These are phyloP conservation scores for Cicer arietinum DNA, from an alignment of 306 rosid genomes.

Conservation along the genomic window DNA sequence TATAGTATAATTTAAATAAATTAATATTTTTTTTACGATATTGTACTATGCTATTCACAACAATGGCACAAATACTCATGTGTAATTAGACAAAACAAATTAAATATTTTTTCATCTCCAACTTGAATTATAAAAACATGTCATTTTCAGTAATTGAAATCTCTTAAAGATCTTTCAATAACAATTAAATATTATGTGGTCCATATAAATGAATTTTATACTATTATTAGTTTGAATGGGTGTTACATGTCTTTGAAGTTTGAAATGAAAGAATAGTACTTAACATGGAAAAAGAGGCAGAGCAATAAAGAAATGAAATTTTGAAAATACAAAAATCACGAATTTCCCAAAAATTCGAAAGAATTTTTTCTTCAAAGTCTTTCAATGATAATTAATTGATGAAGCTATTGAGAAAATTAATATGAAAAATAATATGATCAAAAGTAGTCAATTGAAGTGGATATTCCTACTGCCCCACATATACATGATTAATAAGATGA, in stretches of 20 bases:
- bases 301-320: not conserved
- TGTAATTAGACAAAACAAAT: not conserved
- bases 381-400: too few species aligned
- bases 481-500: conserved; percentile 5
- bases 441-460: too few species aligned
- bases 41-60: too few species aligned
- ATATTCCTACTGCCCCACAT: not conserved
- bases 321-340: not conserved
- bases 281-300: not conserved
- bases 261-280: not conserved
- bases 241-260: not conserved
- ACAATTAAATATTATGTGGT: not conserved
- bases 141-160: conserved; percentile 18
- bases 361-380: too few species aligned
- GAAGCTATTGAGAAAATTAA: too few species aligned
- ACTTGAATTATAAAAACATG: not conserved
- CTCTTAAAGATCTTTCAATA: not conserved
- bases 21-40: too few species aligned
- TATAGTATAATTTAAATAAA: too few species aligned
- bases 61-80: not conserved
- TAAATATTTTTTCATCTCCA: not conserved
- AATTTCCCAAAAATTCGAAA: too few species aligned
- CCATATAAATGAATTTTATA: not conserved
- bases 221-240: not conserved
- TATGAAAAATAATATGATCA: not conserved